phyloP scores from a whole-genome alignment of 148 eudicot species.

The Arbutus unedo region DNA sequence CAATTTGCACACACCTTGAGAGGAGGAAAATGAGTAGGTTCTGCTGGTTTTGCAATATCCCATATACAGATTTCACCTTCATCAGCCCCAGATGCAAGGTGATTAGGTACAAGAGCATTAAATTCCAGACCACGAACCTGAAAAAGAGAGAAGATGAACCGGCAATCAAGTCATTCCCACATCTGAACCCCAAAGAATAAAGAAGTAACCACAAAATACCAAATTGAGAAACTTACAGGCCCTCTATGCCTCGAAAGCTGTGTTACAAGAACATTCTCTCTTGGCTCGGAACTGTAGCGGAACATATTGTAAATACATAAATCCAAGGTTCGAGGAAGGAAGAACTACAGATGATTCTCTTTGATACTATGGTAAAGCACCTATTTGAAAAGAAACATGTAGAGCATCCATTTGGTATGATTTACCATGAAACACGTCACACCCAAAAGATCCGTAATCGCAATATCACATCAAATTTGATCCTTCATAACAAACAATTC shows the following conservation, averaged over 20 bases:
- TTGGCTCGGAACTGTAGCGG: constrained; percentile 43
- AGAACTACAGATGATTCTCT: neutral
- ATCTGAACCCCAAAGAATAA: neutral
- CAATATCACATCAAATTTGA: neutral
- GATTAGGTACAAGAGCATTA: constrained; percentile 57
- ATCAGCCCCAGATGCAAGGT: constrained; percentile 97
- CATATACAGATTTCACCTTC: constrained; percentile 97
- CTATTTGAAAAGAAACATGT: neutral
- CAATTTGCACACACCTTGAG: constrained; percentile 49
- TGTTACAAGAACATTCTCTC: constrained; percentile 48
- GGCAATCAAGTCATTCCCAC: constrained; percentile 3
- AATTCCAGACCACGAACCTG: constrained; percentile 96
- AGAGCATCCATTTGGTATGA: neutral
- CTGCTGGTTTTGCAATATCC: constrained; percentile 72
- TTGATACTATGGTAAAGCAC: neutral
- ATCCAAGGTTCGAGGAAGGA: neutral
- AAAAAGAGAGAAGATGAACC: constrained; percentile 10
- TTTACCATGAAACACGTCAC: neutral
- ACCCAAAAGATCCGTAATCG: neutral
- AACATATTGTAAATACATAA: neutral
- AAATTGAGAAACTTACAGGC: constrained; percentile 50
- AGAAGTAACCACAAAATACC: constrained; percentile 8
- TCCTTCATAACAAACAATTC: neutral
- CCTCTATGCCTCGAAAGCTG: constrained; percentile 73
- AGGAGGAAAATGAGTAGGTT: constrained; percentile 73